Conservation (phyloP, 1,284 basidiomycete species). For the Cryptococcus sp. region DNA sequence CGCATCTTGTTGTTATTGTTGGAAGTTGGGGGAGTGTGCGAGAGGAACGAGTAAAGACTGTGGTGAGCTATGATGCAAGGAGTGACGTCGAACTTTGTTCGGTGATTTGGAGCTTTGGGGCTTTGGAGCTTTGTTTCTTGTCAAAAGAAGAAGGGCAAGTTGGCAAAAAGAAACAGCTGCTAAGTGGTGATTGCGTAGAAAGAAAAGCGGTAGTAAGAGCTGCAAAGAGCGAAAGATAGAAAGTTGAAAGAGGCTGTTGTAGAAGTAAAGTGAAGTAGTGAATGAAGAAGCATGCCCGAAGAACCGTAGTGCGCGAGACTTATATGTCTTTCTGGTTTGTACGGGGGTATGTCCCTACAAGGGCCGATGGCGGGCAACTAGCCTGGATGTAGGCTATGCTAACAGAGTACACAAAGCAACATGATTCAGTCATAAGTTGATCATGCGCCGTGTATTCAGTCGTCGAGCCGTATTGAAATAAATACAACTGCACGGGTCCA, state of each 20-base stretch:
- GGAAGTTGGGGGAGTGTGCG: background rate
- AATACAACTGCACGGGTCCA: too few species aligned
- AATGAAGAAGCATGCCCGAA: slow-evolving; percentile 8
- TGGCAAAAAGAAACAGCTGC: slow-evolving; percentile 5
- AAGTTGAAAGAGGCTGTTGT: slow-evolving; percentile 4
- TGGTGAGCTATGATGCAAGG: slow-evolving; percentile 13
- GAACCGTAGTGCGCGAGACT: background rate
- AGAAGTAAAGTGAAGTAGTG: slow-evolving; percentile 11
- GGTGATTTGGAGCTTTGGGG: slow-evolving; percentile 9
- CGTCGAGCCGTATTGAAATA: too few species aligned
- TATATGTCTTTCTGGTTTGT: background rate
- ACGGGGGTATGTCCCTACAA: background rate
- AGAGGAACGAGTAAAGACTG: slow-evolving; percentile 10
- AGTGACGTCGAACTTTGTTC: background rate
- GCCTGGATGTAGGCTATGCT: background rate
- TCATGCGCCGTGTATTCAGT: too few species aligned
- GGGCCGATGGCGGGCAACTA: background rate
- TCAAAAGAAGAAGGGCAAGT: slow-evolving; percentile 16
- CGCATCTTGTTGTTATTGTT: slow-evolving; percentile 22
- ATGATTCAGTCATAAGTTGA: too few species aligned
- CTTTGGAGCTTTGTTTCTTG: slow-evolving; percentile 16
- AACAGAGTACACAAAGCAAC: too few species aligned
- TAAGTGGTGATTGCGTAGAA: slow-evolving; percentile 5
- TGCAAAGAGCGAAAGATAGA: slow-evolving; percentile 6
- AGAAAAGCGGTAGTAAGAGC: background rate